Conservation (phyloP, 257 asterid genomes). For the Knoxia roxburghii region DNA sequence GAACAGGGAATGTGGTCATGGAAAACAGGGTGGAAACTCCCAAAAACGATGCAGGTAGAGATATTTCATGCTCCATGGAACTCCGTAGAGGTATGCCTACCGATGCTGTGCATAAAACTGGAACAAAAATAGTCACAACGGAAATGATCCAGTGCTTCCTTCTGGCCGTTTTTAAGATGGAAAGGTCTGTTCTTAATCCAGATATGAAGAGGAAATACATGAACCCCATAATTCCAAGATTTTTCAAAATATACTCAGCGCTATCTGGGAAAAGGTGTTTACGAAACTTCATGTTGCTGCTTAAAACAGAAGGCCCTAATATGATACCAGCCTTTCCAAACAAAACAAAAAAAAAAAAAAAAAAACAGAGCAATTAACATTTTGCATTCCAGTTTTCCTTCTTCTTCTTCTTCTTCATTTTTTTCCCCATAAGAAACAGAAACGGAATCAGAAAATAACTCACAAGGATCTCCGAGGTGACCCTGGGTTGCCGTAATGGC, state of each 20-base stretch:
- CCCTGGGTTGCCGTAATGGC: constrained; percentile 71
- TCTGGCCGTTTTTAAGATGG: constrained; percentile 24
- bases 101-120: constrained; percentile 24
- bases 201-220: constrained; percentile 70
- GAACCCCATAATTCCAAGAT: constrained; percentile 61
- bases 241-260: constrained; percentile 33
- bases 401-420: too few relatives aligned
- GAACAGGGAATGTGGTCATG: constrained; percentile 56
- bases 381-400: too few relatives aligned
- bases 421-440: too few relatives aligned
- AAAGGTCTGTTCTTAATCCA: constrained; percentile 58
- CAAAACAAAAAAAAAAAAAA: neutral
- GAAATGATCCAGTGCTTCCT: constrained; percentile 62
- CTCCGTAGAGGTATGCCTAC: constrained; percentile 30
- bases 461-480: constrained; percentile 64
- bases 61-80: constrained; percentile 26
- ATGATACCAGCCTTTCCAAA: constrained; percentile 61
- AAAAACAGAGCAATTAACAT: neutral
- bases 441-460: constrained; percentile 22
- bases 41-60: constrained; percentile 36
- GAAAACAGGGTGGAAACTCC: constrained; percentile 50
- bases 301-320: constrained; percentile 60
- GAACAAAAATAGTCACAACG: constrained; percentile 21
- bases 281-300: constrained; percentile 42
- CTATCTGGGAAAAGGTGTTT: constrained; percentile 41